Base-by-base conservation (phyloP, 2,329 filamentous ascomycete species). In the Penicillium sp. region DNA sequence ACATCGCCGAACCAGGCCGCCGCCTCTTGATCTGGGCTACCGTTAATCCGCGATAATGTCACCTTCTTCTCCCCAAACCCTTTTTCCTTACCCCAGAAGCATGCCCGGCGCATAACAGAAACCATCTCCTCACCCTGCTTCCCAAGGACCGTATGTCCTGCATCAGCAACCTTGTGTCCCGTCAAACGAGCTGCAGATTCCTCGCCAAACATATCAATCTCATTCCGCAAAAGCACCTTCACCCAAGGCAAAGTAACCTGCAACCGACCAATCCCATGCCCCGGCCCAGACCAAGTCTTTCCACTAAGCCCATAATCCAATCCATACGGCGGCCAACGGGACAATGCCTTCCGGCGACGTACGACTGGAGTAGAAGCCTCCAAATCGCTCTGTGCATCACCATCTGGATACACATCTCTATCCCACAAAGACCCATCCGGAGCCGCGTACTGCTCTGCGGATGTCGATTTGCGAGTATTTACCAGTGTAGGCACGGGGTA, bases 61-160 rank as follows among this genome's bases (percentile, higher is more conserved):
- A 75, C 73, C 30, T 63, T 67, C 18, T 67, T 58, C 55, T 75
- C 69, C 1, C 63, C 71, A 49, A 71, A 64, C 0, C 71, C 69
- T 41, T 68, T 72, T 53, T 74, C 72, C 5, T 68, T 63, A 0
- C 72, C 73, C 64, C 69, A 74, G 52, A 77, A 76, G 56, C 74
- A 77, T 3, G 73, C 73, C 27, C 68, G 60, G 5, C 66, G 71
- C 72, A 77, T 70, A 9, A 70, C 55, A 35, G 71, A 67, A 1
- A 70, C 70, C 67, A 77, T 71, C 46, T 77, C 73, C 22, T 62
- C 58, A 5, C 68, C 69, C 55, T 77, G 74, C 0, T 55, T 58
- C 1, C 61, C 65, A 40, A 75, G 61, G 10, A 76, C 63, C 0
- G 65, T 69, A 28, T 53, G 44, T 9, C 51, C 60, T 2, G 6